phyloP scores from a whole-genome alignment of 345 rosid species.

The Rubroshorea leprosula region DNA sequence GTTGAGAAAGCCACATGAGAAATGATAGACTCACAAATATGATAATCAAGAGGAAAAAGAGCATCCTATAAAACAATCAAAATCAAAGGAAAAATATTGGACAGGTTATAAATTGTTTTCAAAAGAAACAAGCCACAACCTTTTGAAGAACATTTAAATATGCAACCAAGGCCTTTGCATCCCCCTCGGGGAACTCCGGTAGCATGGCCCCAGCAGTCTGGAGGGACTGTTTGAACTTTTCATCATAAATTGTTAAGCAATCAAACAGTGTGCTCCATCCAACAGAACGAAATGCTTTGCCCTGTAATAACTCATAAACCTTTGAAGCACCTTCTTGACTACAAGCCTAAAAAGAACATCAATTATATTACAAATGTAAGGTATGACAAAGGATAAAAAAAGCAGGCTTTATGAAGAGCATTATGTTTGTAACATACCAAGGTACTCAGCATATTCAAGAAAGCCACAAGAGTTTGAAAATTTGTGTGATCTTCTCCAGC shows the following conservation, averaged over 20 bases:
- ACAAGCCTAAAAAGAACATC: slow-evolving; percentile 58
- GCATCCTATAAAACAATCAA: background rate
- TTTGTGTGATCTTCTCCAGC: slow-evolving; percentile 98
- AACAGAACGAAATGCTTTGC: slow-evolving; percentile 78
- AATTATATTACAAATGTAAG: slow-evolving; percentile 1
- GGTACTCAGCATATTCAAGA: slow-evolving; percentile 87
- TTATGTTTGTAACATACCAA: slow-evolving; percentile 54
- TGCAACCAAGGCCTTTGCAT: slow-evolving; percentile 94
- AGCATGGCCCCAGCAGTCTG: slow-evolving; percentile 82
- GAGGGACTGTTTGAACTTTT: slow-evolving; percentile 83
- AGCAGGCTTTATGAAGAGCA: slow-evolving; percentile 2
- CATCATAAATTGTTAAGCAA: slow-evolving; percentile 79
- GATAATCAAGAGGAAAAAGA: background rate
- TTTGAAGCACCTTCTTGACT: slow-evolving; percentile 90
- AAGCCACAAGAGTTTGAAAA: slow-evolving; percentile 89
- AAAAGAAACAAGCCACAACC: slow-evolving; percentile 34
- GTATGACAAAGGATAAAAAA: background rate
- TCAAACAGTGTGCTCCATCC: slow-evolving; percentile 94
- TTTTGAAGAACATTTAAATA: slow-evolving; percentile 91
- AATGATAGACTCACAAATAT: background rate
- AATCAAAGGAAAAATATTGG: background rate
- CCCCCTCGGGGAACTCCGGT: slow-evolving; percentile 92
- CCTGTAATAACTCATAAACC: slow-evolving; percentile 83
- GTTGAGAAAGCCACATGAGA: background rate
- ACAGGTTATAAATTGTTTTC: background rate